Evolutionary conservation across 257 asterid species (phyloP), one percentile per base, ranked within the genome.

Genomic region (Scutellaria minor): DNA sequence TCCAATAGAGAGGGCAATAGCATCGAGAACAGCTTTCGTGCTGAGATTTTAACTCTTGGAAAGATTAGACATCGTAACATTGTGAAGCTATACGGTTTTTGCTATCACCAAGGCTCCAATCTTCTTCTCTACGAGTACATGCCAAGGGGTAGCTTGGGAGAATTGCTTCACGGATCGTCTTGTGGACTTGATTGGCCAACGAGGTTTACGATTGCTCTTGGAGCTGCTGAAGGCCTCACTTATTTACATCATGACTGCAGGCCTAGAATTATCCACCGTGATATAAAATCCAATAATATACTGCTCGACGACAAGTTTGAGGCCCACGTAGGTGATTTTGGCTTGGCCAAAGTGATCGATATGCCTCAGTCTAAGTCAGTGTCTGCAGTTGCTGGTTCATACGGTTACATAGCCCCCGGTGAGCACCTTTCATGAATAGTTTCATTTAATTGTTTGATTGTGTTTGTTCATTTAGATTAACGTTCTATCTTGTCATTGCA

Each of bases 361-460:
- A 90, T 93, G 98, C 98, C 98, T 40, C 96, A 87, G 35, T 87
- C 97, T 0, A 93, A 90, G 86, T 89, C 98, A 0, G 85, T 93
- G 88, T 93, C 98, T 54, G 98, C 98, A 0, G 98, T 93, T 66
- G 98, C 98, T 22, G 98, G 98, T 42, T 93, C 98, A 3, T 93
- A 93, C 65, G 98, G 98, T 41, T 93, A 93, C 83, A 93, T 93
- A 51, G 98, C 98, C 77, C 98, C 98, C 11, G 98, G 98, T 90
- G 58, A 79, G 93, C 65, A 24, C 56, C 51, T 55, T 51, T 31
- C 37, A 2, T 31, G 37, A 31, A 31, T 31, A 31, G 37, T 31
- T 27, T 31, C 37, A 31, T 15, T 35, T 2, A 1, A 41, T 54
- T 27, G 59, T 71, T 10, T 72, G 42, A 9, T 71, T 12, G 3